Conservation (phyloP, 2,329 filamentous ascomycete species). For the Fusarium stilboides region DNA sequence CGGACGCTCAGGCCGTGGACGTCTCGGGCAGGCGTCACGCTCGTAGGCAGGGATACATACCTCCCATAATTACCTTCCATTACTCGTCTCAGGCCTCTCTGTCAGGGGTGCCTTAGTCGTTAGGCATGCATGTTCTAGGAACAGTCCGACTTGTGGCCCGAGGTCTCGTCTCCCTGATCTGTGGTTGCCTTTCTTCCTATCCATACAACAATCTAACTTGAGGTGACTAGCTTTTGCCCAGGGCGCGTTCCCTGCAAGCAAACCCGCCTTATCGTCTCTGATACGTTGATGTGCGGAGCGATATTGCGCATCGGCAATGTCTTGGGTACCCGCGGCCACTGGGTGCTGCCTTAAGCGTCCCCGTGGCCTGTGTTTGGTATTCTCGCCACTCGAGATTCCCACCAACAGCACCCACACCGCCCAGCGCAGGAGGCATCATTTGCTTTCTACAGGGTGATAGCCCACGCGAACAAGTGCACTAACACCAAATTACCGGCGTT, state of each 20-base stretch:
- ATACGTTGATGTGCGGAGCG: conserved; percentile 21
- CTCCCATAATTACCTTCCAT: background rate
- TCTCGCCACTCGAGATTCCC: conserved; percentile 34
- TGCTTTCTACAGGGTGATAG: conserved; percentile 12
- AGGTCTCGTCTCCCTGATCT: conserved; percentile 21
- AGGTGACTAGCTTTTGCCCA: conserved; percentile 22
- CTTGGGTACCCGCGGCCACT: conserved; percentile 21
- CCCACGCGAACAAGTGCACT: conserved; percentile 26
- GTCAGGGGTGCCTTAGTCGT: conserved; percentile 13
- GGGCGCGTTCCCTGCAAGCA: conserved; percentile 20
- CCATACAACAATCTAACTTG: background rate
- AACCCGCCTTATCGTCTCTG: conserved; percentile 1
- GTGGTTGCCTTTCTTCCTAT: conserved; percentile 6
- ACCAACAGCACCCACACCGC: conserved; percentile 34
- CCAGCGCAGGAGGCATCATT: conserved; percentile 19
- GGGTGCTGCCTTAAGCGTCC: conserved; percentile 7
- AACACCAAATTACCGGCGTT: conserved; percentile 16
- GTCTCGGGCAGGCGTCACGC: conserved; percentile 4
- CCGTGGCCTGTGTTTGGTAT: conserved; percentile 19
- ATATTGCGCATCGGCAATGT: conserved; percentile 15
- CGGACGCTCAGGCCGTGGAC: conserved; percentile 23
- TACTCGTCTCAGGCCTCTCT: conserved; percentile 2
- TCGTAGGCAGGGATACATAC: background rate
- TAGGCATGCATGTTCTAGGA: conserved; percentile 16
- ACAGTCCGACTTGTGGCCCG: conserved; percentile 1